Conservation (phyloP, 2,329 filamentous ascomycete genomes). For the Diaporthe destruens region DNA sequence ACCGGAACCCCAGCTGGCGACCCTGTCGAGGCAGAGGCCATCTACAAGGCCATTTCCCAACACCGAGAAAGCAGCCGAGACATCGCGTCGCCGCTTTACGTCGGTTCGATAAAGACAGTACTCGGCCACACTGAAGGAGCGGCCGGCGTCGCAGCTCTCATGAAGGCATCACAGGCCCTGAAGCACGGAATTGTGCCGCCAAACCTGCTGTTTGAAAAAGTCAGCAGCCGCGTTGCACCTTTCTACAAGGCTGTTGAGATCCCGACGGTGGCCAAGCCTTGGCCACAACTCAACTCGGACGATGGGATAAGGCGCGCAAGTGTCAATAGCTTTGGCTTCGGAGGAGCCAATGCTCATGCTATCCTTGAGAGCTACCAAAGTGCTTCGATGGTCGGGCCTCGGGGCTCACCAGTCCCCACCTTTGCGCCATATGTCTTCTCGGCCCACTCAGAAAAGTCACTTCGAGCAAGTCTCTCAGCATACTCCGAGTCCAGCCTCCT, state of each 20-base stretch:
- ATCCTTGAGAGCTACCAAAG: conserved; percentile 32
- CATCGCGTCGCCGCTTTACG: conserved; percentile 46
- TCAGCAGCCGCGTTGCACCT: conserved; percentile 51
- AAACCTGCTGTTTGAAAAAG: conserved; percentile 51
- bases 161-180: conserved; percentile 53
- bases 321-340: conserved; percentile 43
- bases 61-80: too few species aligned
- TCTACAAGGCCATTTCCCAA: conserved; percentile 50
- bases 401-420: not conserved
- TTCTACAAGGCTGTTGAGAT: conserved; percentile 47
- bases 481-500: too few species aligned
- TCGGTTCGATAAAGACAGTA: conserved; percentile 52
- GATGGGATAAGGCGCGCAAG: conserved; percentile 15
- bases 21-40: conserved; percentile 52
- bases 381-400: too few species aligned
- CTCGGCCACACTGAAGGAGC: conserved; percentile 58
- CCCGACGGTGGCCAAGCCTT: not conserved
- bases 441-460: not conserved
- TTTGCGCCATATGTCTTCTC: conserved; percentile 48
- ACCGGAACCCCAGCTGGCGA: conserved; percentile 41
- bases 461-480: too few species aligned
- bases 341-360: conserved; percentile 24
- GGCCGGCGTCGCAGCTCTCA: conserved; percentile 56
- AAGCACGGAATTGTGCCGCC: conserved; percentile 53
- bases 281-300: not conserved